Base-by-base conservation (phyloP, 176 grass and related monocot species). In the Puya raimondii region DNA sequence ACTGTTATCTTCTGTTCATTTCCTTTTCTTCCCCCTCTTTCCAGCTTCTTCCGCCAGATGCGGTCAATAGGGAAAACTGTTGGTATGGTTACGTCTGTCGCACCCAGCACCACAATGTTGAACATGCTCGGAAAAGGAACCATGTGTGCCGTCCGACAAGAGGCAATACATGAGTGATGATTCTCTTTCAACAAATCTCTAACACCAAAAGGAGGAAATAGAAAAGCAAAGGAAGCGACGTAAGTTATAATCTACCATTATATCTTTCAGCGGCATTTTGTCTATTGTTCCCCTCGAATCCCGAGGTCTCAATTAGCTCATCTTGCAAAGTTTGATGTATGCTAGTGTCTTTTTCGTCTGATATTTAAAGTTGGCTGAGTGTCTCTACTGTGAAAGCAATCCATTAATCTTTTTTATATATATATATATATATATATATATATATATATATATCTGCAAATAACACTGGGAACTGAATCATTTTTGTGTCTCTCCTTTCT, bases 41-140 rank as follows among this genome's bases (percentile, higher is more conserved):
- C 3, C 84, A 88, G 93, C 79, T 79, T 67, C 86, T 96, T 65
- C 92, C 88, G 54, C 73, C 74, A 66, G 94, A 97, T 76, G 84
- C 81, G 20, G 78, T 72, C 33, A 47, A 84, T 47, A 86, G 90
- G 83, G 82, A 86, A 2, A 86, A 85, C 47, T 99, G 90, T 78
- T 94, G 90, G 95, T 99, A 94, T 18, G 95, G 95, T 48, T 88
- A 77, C 78, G 80, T 73, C 48, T 99, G 95, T 49, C 86, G 95
- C 17, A 91, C 90, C 54, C 90, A 99, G 71, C 85, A 84, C 70
- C 90, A 91, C 50, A 88, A 84, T 12, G 76, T 27, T 0, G 90
- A 88, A 10, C 95, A 99, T 10, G 87, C 95, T n/a, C 80, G 74
- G 72, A 99, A 86, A 83, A 78, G 84, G 47, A 99, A 99, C 75